Percentiles rank a stretch among this genome's conserved stretches.
Conservation (phyloP, 1,139 yeast genomes). For the Hansenula lynferdii region DNA sequence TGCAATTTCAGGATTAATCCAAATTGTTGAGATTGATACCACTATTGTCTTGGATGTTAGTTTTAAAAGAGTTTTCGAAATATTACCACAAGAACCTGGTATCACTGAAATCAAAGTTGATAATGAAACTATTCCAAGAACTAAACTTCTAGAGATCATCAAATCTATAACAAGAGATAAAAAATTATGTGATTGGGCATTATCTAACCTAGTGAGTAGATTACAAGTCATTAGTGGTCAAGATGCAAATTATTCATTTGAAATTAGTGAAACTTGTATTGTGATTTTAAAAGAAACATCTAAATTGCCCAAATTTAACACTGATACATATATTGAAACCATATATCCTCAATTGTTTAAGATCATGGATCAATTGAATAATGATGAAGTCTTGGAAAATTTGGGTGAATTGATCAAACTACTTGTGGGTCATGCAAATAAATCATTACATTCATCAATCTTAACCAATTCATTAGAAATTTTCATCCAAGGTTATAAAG, state of each 20-base stretch:
- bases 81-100: conserved; percentile 39
- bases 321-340: conserved; percentile 14
- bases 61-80: conserved; percentile 53
- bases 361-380: conserved; percentile 4
- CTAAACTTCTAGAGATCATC: conserved; percentile 36
- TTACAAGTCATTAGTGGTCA: not conserved
- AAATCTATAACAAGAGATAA: conserved; percentile 36
- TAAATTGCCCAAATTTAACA: conserved; percentile 11
- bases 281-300: conserved; percentile 4
- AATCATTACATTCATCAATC: conserved; percentile 27
- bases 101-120: conserved; percentile 19
- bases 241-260: not conserved
- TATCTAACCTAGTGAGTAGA: conserved; percentile 10
- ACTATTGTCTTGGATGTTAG: conserved; percentile 51
- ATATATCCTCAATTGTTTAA: conserved; percentile 10
- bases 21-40: conserved; percentile 34
- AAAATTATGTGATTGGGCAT: conserved; percentile 45
- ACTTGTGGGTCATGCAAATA: conserved; percentile 24
- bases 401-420: conserved; percentile 27
- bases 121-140: conserved; percentile 24
- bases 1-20: conserved; percentile 49
- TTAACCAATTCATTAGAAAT: conserved; percentile 29
- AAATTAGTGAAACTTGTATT: conserved; percentile 9
- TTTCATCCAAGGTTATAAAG: conserved; percentile 24
- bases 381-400: conserved; percentile 23